Base-by-base conservation (phyloP, 306 rosid genomes). In the Quercus engelmannii region DNA sequence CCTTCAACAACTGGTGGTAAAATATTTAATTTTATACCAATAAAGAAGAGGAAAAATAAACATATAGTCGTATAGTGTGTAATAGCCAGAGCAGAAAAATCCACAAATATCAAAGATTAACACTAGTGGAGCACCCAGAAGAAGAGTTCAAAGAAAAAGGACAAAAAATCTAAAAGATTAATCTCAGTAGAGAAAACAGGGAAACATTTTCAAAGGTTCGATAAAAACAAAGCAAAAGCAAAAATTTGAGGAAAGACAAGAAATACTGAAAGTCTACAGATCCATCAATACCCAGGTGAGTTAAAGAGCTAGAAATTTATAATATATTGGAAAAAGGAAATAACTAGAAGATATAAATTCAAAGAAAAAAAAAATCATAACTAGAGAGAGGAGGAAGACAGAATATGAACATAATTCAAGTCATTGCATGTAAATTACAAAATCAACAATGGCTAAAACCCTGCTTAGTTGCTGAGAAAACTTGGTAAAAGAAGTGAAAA, bases 381-480 rank as follows among this genome's bases (percentile, higher is more conserved):
- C 51, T 15, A 51, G 70, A 61, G 25, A 62, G 49, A 71, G 70
- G 55, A 15, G 64, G 52, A 38, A 69, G 25, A 46, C 49, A 67
- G 18, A 79, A 35, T 31, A 79, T 51, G 21, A 83, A 64, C 56
- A 28, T 12, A 85, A 30, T 71, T 76, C 46, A 76, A 74, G 55
- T 38, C 71, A 84, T 38, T 73, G 76, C 74, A 76, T 28, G 71
- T 43, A 8, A 52, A 28, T 35, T 14, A 38, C 20, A 38, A 4
- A 41, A 3, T 74, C 74, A 49, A 43, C 58, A 33, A 68, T 57
- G 43, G 73, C 78, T 54, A 84, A 33, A 51, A 71, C 49, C 41
- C 33, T 49, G 73, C 9, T 46, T 69, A 23, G 59, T 49, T 71
- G 71, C 64, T 7, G 52, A 63, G 41, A 81, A 76, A 80, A 51